A percentile compares a stretch with the other conserved stretches of the same genome.
Conservation (phyloP, 1,284 basidiomycete species). For the Cryptococcus sp. region DNA sequence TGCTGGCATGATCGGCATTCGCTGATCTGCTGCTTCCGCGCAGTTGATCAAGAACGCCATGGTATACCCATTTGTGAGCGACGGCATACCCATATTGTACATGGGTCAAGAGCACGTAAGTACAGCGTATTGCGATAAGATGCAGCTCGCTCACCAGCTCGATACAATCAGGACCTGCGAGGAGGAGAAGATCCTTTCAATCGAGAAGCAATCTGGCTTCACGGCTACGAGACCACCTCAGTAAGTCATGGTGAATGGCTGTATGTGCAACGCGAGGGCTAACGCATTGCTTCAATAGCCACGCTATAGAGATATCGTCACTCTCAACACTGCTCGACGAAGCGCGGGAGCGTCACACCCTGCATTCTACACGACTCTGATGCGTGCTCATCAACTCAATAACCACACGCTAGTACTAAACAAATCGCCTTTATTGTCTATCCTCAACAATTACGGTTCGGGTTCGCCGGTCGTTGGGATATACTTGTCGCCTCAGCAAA, state of each 20-base stretch:
- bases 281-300: slow-evolving; percentile 58
- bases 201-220: slow-evolving; percentile 52
- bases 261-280: slow-evolving; percentile 60
- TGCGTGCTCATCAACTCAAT: slow-evolving; percentile 52
- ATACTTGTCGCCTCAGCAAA: slow-evolving; percentile 31
- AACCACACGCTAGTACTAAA: slow-evolving; percentile 60
- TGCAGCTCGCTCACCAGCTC: slow-evolving; percentile 2
- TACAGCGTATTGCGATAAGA: neutral
- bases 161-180: slow-evolving; percentile 53
- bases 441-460: slow-evolving; percentile 67
- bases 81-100: slow-evolving; percentile 62
- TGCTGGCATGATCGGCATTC: slow-evolving; percentile 7
- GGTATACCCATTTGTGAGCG: slow-evolving; percentile 54
- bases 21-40: slow-evolving; percentile 11
- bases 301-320: slow-evolving; percentile 59
- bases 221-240: slow-evolving; percentile 54
- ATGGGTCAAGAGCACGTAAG: slow-evolving; percentile 59
- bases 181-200: slow-evolving; percentile 55
- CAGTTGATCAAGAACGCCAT: slow-evolving; percentile 55
- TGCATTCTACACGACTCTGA: slow-evolving; percentile 62
- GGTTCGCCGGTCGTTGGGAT: slow-evolving; percentile 36
- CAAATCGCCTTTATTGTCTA: slow-evolving; percentile 66
- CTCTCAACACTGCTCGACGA: slow-evolving; percentile 65
- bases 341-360: slow-evolving; percentile 57
- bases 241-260: slow-evolving; percentile 43